Conservation (phyloP, 2,329 filamentous ascomycete genomes). For the Alternaria ventricosa region DNA sequence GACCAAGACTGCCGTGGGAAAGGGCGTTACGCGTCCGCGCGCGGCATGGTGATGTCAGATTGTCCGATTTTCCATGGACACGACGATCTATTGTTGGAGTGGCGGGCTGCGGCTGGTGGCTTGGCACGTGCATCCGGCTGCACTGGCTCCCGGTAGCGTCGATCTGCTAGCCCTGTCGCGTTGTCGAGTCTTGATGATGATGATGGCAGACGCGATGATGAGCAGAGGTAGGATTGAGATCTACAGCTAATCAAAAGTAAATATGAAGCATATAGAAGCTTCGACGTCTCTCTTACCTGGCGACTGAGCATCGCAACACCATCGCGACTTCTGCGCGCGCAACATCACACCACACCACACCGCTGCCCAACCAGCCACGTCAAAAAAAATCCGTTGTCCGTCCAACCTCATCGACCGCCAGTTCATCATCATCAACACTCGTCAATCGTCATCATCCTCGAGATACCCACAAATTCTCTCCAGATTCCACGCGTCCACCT, state of each 20-base stretch:
- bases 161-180: conserved; percentile 9
- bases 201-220: background rate
- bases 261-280: background rate
- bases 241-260: background rate
- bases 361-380: background rate
- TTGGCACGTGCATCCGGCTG: conserved; percentile 12
- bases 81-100: conserved; percentile 25
- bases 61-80: conserved; percentile 7
- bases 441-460: background rate
- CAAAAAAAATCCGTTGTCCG: conserved; percentile 2
- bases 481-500: conserved; percentile 13
- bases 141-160: conserved; percentile 8
- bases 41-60: conserved; percentile 15
- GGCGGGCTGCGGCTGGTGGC: conserved; percentile 8
- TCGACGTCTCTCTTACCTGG: background rate
- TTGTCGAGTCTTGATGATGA: background rate
- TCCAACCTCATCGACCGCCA: conserved; percentile 6
- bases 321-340: background rate
- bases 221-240: background rate
- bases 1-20: background rate
- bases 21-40: conserved; percentile 7
- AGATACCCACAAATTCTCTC: conserved; percentile 9
- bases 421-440: background rate
- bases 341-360: background rate
- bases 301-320: background rate